A percentile compares a stretch with the other conserved stretches of the same genome.
phyloP scores from a whole-genome alignment of 805 yeast genomes.

The Metschnikowia anglica region DNA sequence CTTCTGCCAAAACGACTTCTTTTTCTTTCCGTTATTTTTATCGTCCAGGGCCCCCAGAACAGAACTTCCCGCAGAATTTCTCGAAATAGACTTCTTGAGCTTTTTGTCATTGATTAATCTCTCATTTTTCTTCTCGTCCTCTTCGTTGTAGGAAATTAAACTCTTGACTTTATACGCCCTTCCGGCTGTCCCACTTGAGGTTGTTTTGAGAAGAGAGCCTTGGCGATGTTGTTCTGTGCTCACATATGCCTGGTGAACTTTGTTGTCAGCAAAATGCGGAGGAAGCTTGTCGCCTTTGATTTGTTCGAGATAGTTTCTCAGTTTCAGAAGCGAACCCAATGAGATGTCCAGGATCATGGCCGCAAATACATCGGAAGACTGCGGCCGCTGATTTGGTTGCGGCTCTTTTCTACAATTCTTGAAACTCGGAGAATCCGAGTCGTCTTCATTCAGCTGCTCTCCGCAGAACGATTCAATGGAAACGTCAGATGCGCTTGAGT shows the following conservation, averaged over 20 bases:
- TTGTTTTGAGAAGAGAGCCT: constrained; percentile 9
- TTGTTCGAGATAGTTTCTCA: constrained; percentile 26
- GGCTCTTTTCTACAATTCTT: too few species aligned
- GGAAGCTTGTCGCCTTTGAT: constrained; percentile 16
- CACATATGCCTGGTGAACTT: constrained; percentile 37
- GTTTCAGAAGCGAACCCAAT: constrained; percentile 29
- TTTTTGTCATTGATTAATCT: constrained; percentile 17
- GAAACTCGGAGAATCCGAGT: constrained; percentile 2
- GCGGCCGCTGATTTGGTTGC: not conserved
- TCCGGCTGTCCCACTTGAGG: constrained; percentile 15
- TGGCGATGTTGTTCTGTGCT: constrained; percentile 15
- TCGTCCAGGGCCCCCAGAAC: constrained; percentile 8
- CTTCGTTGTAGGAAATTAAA: constrained; percentile 36
- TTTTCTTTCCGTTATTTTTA: constrained; percentile 16
- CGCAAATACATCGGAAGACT: constrained; percentile 16
- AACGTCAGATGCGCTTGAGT: constrained; percentile 15
- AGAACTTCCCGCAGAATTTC: constrained; percentile 13
- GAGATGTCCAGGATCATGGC: constrained; percentile 28
- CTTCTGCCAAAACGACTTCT: constrained; percentile 25
- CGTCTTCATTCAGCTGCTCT: constrained; percentile 2
- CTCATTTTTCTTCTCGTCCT: constrained; percentile 28
- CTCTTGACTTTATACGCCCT: constrained; percentile 43
- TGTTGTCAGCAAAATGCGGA: constrained; percentile 24
- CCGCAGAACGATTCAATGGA: constrained; percentile 23
- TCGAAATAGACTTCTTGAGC: constrained; percentile 17